Conservation (phyloP, 352 stramenopile species). For the Pythium rhizo-oryzae region DNA sequence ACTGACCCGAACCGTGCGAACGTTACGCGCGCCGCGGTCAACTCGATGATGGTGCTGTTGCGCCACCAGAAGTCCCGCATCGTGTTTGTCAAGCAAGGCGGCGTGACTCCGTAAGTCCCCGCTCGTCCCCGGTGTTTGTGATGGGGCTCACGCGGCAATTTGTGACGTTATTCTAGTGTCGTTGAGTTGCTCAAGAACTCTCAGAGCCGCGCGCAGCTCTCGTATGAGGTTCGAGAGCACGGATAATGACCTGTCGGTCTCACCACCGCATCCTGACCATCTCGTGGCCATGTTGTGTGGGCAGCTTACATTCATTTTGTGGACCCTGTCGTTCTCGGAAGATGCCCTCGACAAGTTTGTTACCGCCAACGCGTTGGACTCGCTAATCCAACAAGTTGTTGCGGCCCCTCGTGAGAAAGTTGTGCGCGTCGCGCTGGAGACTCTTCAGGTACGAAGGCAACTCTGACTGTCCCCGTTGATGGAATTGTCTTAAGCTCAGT, state of each 20-base stretch:
- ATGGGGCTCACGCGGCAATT: too few relatives aligned
- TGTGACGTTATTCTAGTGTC: constrained; percentile 39
- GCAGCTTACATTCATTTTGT: constrained; percentile 96
- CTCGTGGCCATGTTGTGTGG: too few relatives aligned
- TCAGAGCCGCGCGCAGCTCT: constrained; percentile 91
- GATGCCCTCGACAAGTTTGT: constrained; percentile 84
- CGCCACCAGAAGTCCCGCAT: constrained; percentile 86
- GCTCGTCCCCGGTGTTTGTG: too few relatives aligned
- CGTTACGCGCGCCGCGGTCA: constrained; percentile 84
- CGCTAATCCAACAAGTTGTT: constrained; percentile 82
- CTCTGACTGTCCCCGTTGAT: not conserved
- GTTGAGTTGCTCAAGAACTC: constrained; percentile 78
- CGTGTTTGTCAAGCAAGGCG: constrained; percentile 91
- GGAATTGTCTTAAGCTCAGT: too few relatives aligned
- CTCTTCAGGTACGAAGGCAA: constrained; percentile 69
- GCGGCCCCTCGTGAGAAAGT: constrained; percentile 97
- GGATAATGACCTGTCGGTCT: too few relatives aligned
- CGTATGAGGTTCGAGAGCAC: constrained; percentile 85
- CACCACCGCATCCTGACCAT: too few relatives aligned
- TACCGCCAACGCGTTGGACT: constrained; percentile 60
- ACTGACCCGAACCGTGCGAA: constrained; percentile 76
- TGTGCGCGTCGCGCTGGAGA: constrained; percentile 93
- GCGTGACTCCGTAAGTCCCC: constrained; percentile 68
- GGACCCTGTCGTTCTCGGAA: constrained; percentile 94
- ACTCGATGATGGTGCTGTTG: constrained; percentile 93